Percentiles rank a stretch among this genome's conserved stretches.
Conservation (phyloP, 2,329 filamentous ascomycete species). For the Acrodontium crateriforme region DNA sequence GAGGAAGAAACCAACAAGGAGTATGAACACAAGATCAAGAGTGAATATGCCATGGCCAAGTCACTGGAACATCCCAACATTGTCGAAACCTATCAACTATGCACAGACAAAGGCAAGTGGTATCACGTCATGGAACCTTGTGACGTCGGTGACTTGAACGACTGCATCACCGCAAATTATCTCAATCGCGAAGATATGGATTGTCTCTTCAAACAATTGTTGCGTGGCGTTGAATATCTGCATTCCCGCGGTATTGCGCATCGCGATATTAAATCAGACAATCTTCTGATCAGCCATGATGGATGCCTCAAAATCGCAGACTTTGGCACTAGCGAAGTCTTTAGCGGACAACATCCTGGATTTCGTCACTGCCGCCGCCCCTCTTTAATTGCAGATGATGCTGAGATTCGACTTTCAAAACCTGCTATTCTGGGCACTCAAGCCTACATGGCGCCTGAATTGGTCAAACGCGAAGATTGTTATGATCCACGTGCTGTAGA, state of each 20-base stretch:
- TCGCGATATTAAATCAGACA: conserved; percentile 83
- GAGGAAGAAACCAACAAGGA: conserved; percentile 53
- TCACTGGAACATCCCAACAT: conserved; percentile 78
- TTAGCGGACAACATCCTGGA: conserved; percentile 68
- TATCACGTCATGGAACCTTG: conserved; percentile 94
- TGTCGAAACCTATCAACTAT: conserved; percentile 60
- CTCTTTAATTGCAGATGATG: conserved; percentile 59
- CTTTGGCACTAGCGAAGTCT: conserved; percentile 81
- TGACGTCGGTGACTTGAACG: conserved; percentile 65
- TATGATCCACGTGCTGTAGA: conserved; percentile 71
- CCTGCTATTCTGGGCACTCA: conserved; percentile 75
- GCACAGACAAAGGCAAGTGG: conserved; percentile 55
- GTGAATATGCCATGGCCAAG: conserved; percentile 78
- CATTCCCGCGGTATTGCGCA: conserved; percentile 78
- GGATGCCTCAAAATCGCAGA: conserved; percentile 84
- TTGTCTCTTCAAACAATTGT: conserved; percentile 80
- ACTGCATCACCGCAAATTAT: conserved; percentile 54
- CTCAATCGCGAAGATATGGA: conserved; percentile 56
- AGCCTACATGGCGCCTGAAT: conserved; percentile 80
- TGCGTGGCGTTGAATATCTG: conserved; percentile 69
- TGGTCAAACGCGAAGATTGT: conserved; percentile 50
- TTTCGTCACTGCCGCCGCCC: conserved; percentile 39
- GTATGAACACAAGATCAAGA: conserved; percentile 81
- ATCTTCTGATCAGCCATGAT: conserved; percentile 63
- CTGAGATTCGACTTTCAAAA: conserved; percentile 53